Base-by-base conservation (phyloP, 179 eudicot species). In the Camellia oleifera region DNA sequence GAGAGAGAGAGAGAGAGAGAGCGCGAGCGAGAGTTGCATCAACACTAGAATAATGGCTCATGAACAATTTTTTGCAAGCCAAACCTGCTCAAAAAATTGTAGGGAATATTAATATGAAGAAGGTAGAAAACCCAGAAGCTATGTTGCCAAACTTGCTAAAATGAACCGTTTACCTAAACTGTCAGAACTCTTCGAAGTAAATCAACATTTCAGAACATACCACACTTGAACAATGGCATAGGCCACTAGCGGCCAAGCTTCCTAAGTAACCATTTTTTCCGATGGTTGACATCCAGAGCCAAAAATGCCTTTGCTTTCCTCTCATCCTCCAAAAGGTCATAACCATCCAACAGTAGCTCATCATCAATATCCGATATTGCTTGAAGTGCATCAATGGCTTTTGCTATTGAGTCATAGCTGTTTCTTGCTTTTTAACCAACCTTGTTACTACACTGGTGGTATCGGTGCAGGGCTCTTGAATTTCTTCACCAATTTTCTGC, bases 231-330 rank as follows among this genome's bases (percentile, higher is more conserved):
- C 40, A 72, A 26, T 12, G 18, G 18, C 2, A 40, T 6, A 42
- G 23, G 56, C 12, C 40, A 71, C 69, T 61, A 84, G 66, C 69
- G 81, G 3, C 79, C 75, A 8, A 85, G 85, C 77, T 85, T 85
- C 68, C 87, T 82, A 17, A 82, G 76, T 81, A 85, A 79, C 87
- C 87, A 85, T 77, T 85, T 85, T 69, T 85, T 85, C 53, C 87
- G 82, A 15, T 82, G 79, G 13, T 63, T 71, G 18, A 57, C 79
- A 77, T 77, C 85, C 77, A 85, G 77, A 12, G 87, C 87, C 74
- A 85, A 77, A 69, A 85, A 85, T 5, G 83, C 82, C 79, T 82
- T 79, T 3, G 85, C 87, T 75, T 82, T 85, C 62, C 76, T 85
- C 81, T 85, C 87, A 80, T 85, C 85, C 74, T 85, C 85, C 61